Percentiles rank a stretch among this genome's conserved stretches.
These are phyloP conservation scores for Cucumis melo DNA, from an alignment of 306 rosid species.

Conservation along the genomic window DNA sequence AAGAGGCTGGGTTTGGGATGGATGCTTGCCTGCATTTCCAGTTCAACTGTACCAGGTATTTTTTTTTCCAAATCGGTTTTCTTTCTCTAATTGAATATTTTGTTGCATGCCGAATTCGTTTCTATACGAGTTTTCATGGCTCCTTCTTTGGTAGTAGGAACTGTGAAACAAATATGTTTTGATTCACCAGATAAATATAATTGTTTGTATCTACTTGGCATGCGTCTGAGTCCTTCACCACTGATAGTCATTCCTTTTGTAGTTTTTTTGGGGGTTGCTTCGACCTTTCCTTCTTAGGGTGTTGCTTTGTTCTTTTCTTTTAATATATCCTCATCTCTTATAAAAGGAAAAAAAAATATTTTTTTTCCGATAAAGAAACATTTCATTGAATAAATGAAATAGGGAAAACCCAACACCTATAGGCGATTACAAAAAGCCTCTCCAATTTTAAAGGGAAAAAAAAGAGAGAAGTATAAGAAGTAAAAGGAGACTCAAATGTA, in stretches of 20 bases:
- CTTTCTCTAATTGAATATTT: neutral
- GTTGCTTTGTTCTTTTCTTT: neutral
- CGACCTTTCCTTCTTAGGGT: neutral
- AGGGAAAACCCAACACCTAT: too few species aligned
- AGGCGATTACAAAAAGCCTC: too few species aligned
- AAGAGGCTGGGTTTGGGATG: conserved; percentile 86
- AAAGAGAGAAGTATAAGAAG: too few species aligned
- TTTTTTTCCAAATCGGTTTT: neutral
- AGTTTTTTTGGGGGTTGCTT: neutral
- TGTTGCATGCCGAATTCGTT: neutral
- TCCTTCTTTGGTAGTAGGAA: neutral
- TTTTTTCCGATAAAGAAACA: too few species aligned
- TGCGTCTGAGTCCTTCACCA: neutral
- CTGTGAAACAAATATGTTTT: neutral
- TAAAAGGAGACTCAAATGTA: too few species aligned
- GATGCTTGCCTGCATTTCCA: conserved; percentile 91
- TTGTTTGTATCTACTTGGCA: neutral
- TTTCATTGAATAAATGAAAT: too few species aligned
- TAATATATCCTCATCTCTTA: neutral
- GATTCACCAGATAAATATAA: neutral
- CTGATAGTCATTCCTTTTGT: neutral
- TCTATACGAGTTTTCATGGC: neutral
- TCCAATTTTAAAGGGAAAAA: too few species aligned
- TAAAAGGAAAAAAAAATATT: neutral
- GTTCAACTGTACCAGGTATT: conserved; percentile 91